Percentiles rank a stretch among this genome's conserved stretches.
Conservation (phyloP, 1,139 yeast genomes). For the Pichia sp. region DNA sequence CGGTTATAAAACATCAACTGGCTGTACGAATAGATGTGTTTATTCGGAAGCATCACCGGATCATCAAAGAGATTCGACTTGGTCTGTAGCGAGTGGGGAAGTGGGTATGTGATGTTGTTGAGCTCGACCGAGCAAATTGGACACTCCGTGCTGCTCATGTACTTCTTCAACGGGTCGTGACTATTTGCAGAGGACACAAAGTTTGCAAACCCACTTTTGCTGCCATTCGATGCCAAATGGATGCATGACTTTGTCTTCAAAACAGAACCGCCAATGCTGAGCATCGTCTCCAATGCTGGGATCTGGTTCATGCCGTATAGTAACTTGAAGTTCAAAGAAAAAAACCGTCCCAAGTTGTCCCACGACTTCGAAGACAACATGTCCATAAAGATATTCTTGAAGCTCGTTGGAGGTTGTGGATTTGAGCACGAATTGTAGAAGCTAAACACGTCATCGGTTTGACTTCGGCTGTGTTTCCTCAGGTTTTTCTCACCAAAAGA, state of each 20-base stretch:
- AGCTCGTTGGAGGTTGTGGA: background rate
- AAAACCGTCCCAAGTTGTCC: conserved; percentile 57
- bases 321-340: conserved; percentile 59
- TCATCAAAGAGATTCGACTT: conserved; percentile 67
- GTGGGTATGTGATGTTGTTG: conserved; percentile 46
- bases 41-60: conserved; percentile 80
- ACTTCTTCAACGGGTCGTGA: background rate
- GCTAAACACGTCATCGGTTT: background rate
- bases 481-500: background rate
- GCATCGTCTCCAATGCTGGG: conserved; percentile 60
- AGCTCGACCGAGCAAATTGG: conserved; percentile 82
- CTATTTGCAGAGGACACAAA: background rate
- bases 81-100: conserved; percentile 79
- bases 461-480: background rate
- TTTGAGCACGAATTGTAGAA: background rate
- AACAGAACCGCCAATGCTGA: conserved; percentile 75
- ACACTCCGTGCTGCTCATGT: conserved; percentile 37
- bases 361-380: conserved; percentile 39
- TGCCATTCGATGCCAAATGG: conserved; percentile 5
- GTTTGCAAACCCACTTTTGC: background rate
- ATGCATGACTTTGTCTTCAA: conserved; percentile 59
- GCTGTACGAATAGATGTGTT: conserved; percentile 68
- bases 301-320: conserved; percentile 68
- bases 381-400: background rate
- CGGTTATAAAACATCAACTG: conserved; percentile 45